Base-by-base conservation (phyloP, 495 filamentous ascomycete species). In the Pyrenula massariospora region DNA sequence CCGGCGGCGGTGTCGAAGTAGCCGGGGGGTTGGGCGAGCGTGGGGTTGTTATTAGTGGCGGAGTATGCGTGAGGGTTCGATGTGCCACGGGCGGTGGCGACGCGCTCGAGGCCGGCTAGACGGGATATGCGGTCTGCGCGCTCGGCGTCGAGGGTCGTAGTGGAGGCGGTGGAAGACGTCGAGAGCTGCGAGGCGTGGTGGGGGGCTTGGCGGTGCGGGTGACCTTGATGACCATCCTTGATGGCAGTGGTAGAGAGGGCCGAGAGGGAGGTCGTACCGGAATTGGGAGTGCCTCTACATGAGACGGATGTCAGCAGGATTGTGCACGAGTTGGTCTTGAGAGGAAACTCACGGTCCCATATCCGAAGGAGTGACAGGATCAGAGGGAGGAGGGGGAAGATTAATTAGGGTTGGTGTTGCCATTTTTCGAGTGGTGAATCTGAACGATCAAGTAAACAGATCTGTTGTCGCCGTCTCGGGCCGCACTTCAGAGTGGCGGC, bases 91-190 rank as follows among this genome's bases (percentile, higher is more conserved):
- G 82, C 76, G 12, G 85, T 84, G 10, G 85, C 80, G 22, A 95
- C 84, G 21, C 86, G 82, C 63, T 91, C 89, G 31, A 96, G 77
- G 48, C 91, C 91, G 8, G 90, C 86, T 15, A 96, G 82, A 23
- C 91, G 88, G 36, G 89, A 93, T 65, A 96, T 95, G 62, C 91
- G 89, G 70, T 95, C 91, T 53, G 89, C 90, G 61, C 91, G 89
- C 69, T 96, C 91, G 55, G 89, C 89, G 59, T 93, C 90, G 23
- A 91, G 81, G 57, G 83, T 86, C 53, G 78, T 87, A 47, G 78
- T 77, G 5, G 84, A 87, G 5, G 77, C 73, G 22, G 73, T 76
- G 19, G 76, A 74, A 15, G 71, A 61, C 22, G 75, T 72, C 11
- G 75, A 75, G n/a, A 70, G 67, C 12, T 73, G 69, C 54, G 77